phyloP scores from a whole-genome alignment of 108 stramenopile species.

The Fragilariopsis cylindrus region DNA sequence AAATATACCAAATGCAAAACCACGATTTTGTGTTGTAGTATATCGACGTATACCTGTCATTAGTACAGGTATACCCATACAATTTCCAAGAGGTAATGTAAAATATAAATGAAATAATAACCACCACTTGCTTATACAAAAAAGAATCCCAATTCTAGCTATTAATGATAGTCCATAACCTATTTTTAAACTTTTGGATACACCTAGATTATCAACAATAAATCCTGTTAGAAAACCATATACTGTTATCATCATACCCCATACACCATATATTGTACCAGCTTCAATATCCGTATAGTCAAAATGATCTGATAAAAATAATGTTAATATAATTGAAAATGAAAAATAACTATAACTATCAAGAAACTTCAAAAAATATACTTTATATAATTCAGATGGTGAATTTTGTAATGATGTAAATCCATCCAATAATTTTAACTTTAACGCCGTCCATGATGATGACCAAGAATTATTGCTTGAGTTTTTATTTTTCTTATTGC shows the following conservation, averaged over 20 bases:
- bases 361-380: constrained; percentile 63
- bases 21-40: constrained; percentile 57
- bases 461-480: too few relatives aligned
- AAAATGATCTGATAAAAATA: constrained; percentile 61
- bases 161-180: constrained; percentile 51
- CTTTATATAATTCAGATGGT: constrained; percentile 64
- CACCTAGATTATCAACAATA: constrained; percentile 64
- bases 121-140: constrained; percentile 24
- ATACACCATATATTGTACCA: constrained; percentile 63
- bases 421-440: constrained; percentile 21
- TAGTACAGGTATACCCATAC: constrained; percentile 72
- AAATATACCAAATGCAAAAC: constrained; percentile 87
- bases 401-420: constrained; percentile 43
- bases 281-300: constrained; percentile 58
- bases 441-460: neutral
- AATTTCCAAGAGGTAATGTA: constrained; percentile 55
- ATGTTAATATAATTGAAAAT: constrained; percentile 58
- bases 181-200: constrained; percentile 50
- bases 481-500: too few relatives aligned
- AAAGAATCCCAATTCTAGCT: constrained; percentile 45
- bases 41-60: constrained; percentile 69
- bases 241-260: constrained; percentile 69
- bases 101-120: constrained; percentile 43
- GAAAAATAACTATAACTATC: constrained; percentile 72
- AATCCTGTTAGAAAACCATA: constrained; percentile 64